phyloP scores from a whole-genome alignment of 805 yeast genomes.

The Lipomyces anomalus region DNA sequence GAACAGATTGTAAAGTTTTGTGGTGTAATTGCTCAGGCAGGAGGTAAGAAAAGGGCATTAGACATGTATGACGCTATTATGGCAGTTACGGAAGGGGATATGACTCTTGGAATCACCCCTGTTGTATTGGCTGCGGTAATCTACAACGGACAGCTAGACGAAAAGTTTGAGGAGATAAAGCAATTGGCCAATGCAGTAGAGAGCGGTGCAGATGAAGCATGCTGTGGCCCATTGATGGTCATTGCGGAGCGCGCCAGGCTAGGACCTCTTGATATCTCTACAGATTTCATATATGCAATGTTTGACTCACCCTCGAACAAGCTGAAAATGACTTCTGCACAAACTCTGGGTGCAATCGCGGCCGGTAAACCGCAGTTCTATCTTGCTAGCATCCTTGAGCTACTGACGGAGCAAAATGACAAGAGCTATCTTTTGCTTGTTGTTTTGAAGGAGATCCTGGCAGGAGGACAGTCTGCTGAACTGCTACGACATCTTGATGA shows the following conservation, averaged over 20 bases:
- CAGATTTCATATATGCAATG: slow-evolving; percentile 35
- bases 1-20: background rate
- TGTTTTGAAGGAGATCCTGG: slow-evolving; percentile 32
- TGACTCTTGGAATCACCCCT: slow-evolving; percentile 18
- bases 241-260: slow-evolving; percentile 17
- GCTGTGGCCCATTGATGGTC: slow-evolving; percentile 13
- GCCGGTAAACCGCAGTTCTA: slow-evolving; percentile 37
- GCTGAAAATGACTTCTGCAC: slow-evolving; percentile 45
- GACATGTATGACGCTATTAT: background rate
- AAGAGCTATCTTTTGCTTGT: slow-evolving; percentile 29
- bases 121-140: slow-evolving; percentile 15
- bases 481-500: background rate
- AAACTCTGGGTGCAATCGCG: slow-evolving; percentile 48
- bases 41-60: background rate
- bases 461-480: background rate
- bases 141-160: slow-evolving; percentile 11
- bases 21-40: background rate
- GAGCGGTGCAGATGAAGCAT: background rate
- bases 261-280: slow-evolving; percentile 7
- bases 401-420: slow-evolving; percentile 27
- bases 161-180: slow-evolving; percentile 3
- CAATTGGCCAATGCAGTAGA: background rate
- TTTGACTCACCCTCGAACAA: slow-evolving; percentile 35
- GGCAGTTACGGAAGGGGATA: slow-evolving; percentile 11
- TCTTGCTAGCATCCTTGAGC: slow-evolving; percentile 37